phyloP scores from a whole-genome alignment of 257 asterid species.

The Scutellaria barbata region DNA sequence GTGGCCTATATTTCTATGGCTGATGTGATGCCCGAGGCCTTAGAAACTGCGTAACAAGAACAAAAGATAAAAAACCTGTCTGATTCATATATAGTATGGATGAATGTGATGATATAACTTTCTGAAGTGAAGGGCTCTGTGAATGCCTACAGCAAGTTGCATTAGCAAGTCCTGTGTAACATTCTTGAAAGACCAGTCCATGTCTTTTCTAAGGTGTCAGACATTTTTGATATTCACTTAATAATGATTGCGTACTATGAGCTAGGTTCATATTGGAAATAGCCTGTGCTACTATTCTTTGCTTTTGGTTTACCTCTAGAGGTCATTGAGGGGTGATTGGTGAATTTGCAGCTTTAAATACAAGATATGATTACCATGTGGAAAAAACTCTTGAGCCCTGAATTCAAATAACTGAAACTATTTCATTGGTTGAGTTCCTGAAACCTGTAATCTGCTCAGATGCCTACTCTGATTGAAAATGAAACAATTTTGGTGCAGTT shows the following conservation, averaged over 20 bases:
- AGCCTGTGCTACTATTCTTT: background rate
- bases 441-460: background rate
- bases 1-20: background rate
- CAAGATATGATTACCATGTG: background rate
- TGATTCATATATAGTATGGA: background rate
- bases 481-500: background rate
- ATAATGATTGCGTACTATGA: background rate
- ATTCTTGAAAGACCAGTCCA: conserved; percentile 8
- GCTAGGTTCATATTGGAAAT: background rate
- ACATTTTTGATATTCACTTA: conserved; percentile 22
- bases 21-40: background rate
- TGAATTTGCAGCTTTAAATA: too few species aligned
- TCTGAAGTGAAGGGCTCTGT: conserved; percentile 3
- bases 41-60: background rate
- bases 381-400: background rate
- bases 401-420: background rate
- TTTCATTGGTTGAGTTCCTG: too few species aligned
- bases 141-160: conserved; percentile 24
- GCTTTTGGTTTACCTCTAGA: background rate
- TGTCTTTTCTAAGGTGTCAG: conserved; percentile 6
- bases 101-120: background rate
- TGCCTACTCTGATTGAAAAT: conserved; percentile 2
- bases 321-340: background rate
- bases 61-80: background rate
- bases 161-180: background rate